phyloP scores from a whole-genome alignment of 805 yeast species.

The Yamadazyma insecticola region DNA sequence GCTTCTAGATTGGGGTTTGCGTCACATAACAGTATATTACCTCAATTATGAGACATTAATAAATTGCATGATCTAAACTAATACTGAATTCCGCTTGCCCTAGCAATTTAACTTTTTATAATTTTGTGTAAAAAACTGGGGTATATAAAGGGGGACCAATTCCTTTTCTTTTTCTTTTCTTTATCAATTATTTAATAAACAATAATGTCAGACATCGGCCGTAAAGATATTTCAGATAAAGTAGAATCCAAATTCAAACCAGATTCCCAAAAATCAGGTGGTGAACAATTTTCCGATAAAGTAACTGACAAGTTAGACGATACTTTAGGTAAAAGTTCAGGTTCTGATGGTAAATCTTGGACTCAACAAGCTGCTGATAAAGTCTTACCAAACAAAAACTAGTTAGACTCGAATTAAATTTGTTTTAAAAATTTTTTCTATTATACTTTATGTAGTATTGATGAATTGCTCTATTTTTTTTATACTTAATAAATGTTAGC shows the following conservation, averaged over 20 bases:
- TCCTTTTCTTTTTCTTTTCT: background rate
- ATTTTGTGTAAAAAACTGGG: too few relatives aligned
- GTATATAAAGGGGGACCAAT: constrained; percentile 3
- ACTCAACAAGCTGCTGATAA: constrained; percentile 43
- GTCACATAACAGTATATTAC: too few relatives aligned
- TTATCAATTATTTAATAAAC: constrained; percentile 1
- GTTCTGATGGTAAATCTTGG: constrained; percentile 33
- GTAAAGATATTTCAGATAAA: constrained; percentile 39
- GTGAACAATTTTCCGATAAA: constrained; percentile 34
- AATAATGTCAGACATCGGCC: constrained; percentile 39
- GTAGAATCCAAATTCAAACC: constrained; percentile 35
- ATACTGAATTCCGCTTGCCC: too few relatives aligned
- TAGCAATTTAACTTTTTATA: too few relatives aligned
- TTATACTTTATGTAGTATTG: background rate
- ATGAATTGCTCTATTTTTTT: background rate
- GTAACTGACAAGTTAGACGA: constrained; percentile 34
- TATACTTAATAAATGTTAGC: background rate
- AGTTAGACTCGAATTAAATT: constrained; percentile 2
- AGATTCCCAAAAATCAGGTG: constrained; percentile 36
- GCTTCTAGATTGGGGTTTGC: too few relatives aligned
- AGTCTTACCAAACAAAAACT: constrained; percentile 36
- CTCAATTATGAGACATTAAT: too few relatives aligned
- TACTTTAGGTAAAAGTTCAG: constrained; percentile 31
- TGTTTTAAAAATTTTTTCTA: background rate
- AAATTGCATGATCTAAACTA: too few relatives aligned